These are phyloP conservation scores for Pelargonium nanum DNA, from an alignment of 345 rosid species.

Conservation along the genomic window DNA sequence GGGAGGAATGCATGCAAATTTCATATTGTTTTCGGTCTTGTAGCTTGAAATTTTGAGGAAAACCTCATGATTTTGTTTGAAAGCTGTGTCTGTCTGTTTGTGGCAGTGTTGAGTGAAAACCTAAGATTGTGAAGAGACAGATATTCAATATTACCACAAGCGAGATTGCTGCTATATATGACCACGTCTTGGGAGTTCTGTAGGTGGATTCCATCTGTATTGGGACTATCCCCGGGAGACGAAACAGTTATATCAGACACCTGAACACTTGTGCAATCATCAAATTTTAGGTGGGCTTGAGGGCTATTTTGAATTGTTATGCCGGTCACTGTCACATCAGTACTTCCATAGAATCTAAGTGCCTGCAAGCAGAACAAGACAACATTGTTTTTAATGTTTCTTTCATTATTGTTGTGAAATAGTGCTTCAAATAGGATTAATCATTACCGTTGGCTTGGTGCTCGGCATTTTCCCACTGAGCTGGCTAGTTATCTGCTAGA, in stretches of 20 bases:
- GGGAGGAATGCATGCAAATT: too few species aligned
- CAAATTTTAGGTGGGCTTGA: conserved; percentile 83
- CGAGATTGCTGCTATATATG: conserved; percentile 43
- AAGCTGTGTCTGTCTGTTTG: neutral
- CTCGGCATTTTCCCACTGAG: conserved; percentile 39
- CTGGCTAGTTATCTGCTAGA: conserved; percentile 27
- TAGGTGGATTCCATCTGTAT: conserved; percentile 84
- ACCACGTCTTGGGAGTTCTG: conserved; percentile 62
- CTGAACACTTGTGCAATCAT: conserved; percentile 47
- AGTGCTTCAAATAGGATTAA: neutral
- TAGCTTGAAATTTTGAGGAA: too few species aligned
- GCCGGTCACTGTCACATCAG: conserved; percentile 50
- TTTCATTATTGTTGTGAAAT: neutral
- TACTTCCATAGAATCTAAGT: conserved; percentile 74
- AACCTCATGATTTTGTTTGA: neutral
- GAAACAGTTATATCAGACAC: conserved; percentile 46
- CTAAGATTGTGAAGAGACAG: neutral
- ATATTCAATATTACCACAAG: conserved; percentile 49
- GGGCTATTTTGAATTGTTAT: conserved; percentile 87
- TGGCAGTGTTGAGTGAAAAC: neutral
- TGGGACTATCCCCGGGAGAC: conserved; percentile 70
- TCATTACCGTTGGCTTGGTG: conserved; percentile 65
- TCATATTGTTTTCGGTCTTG: too few species aligned
- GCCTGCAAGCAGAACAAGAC: conserved; percentile 36
- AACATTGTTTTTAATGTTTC: neutral